Evolutionary conservation across 1,284 basidiomycete genomes (phyloP).

Genomic region (Malassezia psittaci): DNA sequence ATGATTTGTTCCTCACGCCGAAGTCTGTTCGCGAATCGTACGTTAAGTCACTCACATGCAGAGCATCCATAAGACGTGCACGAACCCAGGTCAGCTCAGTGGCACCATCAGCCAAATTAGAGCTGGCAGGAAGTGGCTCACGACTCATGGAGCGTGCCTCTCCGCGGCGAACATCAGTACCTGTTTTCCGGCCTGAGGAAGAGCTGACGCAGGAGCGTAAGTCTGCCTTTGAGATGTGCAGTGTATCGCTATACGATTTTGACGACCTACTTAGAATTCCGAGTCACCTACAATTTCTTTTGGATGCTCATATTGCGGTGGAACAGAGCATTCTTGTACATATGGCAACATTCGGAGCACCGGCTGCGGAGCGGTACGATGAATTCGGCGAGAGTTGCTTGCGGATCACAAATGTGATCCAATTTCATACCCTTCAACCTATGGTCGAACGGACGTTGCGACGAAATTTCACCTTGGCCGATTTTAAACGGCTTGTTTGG

Average conservation of each 20-base stretch:
- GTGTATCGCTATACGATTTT: constrained; percentile 1
- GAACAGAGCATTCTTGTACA: constrained; percentile 41
- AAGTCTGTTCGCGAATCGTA: constrained; percentile 10
- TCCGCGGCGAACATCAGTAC: not conserved
- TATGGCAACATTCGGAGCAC: constrained; percentile 33
- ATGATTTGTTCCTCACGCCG: constrained; percentile 10
- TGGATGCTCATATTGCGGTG: constrained; percentile 30
- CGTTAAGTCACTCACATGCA: not conserved
- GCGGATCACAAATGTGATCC: constrained; percentile 33
- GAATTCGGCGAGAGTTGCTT: constrained; percentile 17
- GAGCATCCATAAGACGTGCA: not conserved
- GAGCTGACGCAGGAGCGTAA: not conserved
- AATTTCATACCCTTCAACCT: constrained; percentile 29
- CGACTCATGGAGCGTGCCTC: constrained; percentile 12
- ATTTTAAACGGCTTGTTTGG: constrained; percentile 28
- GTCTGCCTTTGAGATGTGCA: not conserved
- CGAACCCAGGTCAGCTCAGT: not conserved
- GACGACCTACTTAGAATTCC: constrained; percentile 21
- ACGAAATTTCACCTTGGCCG: constrained; percentile 22
- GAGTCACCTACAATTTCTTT: constrained; percentile 23
- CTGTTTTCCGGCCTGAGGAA: not conserved
- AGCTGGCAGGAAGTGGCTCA: not conserved
- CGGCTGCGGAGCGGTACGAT: constrained; percentile 15
- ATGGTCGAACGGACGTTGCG: constrained; percentile 36
- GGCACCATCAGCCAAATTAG: constrained; percentile 1